Evolutionary conservation across 1,284 basidiomycete genomes (phyloP).

Genomic region (Malassezia slooffiae): DNA sequence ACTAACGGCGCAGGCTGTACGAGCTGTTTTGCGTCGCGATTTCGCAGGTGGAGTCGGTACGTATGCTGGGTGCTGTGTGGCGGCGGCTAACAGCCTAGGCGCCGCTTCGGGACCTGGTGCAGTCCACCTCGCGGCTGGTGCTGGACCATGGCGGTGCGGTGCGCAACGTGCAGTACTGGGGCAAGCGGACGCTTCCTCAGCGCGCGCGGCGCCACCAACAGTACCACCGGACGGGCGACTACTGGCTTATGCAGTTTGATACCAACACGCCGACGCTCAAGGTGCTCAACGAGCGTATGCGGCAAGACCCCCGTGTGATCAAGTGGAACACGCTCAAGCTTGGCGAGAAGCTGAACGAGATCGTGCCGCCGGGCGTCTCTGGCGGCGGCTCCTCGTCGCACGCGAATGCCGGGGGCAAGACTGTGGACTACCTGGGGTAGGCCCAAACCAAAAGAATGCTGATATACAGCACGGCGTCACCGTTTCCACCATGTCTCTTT

Average conservation of each 20-base stretch:
- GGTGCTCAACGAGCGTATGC: slow-evolving; percentile 58
- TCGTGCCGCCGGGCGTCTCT: slow-evolving; percentile 31
- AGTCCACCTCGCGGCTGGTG: slow-evolving; percentile 61
- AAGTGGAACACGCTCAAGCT: slow-evolving; percentile 71
- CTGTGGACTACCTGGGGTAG: slow-evolving; percentile 13
- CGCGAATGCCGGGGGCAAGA: slow-evolving; percentile 13
- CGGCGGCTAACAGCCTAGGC: slow-evolving; percentile 50
- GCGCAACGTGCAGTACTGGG: slow-evolving; percentile 64
- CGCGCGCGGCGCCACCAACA: slow-evolving; percentile 62
- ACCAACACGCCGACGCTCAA: slow-evolving; percentile 62
- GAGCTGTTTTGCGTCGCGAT: slow-evolving; percentile 44
- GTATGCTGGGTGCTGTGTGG: not conserved
- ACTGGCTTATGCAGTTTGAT: slow-evolving; percentile 78
- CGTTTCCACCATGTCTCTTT: no score
- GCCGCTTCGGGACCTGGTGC: slow-evolving; percentile 66
- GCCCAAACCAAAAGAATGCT: no score
- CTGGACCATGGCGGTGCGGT: slow-evolving; percentile 70
- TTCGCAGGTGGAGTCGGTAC: slow-evolving; percentile 33
- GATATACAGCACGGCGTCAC: no score
- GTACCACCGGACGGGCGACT: slow-evolving; percentile 64
- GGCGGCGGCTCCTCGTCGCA: slow-evolving; percentile 18
- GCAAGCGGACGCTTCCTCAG: slow-evolving; percentile 63
- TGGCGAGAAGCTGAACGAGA: slow-evolving; percentile 55
- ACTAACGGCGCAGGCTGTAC: slow-evolving; percentile 34
- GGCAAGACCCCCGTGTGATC: slow-evolving; percentile 67